Evolutionary conservation across 352 stramenopile species (phyloP), one percentile per base, ranked within the genome.

Genomic region (Pilasporangium apinafurcum): DNA sequence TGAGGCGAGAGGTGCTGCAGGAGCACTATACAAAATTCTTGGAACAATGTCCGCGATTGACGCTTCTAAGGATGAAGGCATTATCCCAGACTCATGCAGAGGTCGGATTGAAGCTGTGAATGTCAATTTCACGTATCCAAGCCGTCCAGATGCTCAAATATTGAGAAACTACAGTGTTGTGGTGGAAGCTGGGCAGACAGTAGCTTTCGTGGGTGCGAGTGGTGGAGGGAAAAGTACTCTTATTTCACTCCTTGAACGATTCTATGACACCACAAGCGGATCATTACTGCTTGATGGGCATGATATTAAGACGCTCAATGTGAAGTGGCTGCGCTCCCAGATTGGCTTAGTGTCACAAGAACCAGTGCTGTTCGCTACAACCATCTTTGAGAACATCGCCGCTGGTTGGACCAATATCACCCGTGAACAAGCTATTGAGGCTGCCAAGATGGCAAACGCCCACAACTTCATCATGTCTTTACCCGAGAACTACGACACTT

Each of bases 401-500:
- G 77, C 75, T 41, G 78, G 78, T n/a, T n/a, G n/a, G n/a, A n/a
- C n/a, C n/a, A 8, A 18, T 10, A 18, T 32, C 36, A 21, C 38
- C 9, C 38, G 38, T 12, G 38, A 44, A 28, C 38, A 44, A 9
- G n/a, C 34, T 12, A 13, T 44, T 13, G 38, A 25, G 12, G 65
- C 65, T 0, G 58, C 60, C 9, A 68, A 79, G 38, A n/a, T 66
- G 35, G 53, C 60, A 9, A 75, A 73, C 27, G 62, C 58, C 2
- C 65, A 77, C 42, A 53, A 45, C 2, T 76, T 76, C 51, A 96
- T 97, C 44, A 74, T 73, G 47, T 50, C 59, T 16, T 74, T 98
- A 18, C 86, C 89, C 73, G 16, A 71, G 72, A 43, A 92, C 68
- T 96, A 95, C 59, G 75, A 96, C 57, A 77, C 65, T 0, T 8